Evolutionary conservation across 2,329 filamentous ascomycete species (phyloP), one percentile per base, ranked within the genome.

Genomic region (Cladorrhinum sp.): DNA sequence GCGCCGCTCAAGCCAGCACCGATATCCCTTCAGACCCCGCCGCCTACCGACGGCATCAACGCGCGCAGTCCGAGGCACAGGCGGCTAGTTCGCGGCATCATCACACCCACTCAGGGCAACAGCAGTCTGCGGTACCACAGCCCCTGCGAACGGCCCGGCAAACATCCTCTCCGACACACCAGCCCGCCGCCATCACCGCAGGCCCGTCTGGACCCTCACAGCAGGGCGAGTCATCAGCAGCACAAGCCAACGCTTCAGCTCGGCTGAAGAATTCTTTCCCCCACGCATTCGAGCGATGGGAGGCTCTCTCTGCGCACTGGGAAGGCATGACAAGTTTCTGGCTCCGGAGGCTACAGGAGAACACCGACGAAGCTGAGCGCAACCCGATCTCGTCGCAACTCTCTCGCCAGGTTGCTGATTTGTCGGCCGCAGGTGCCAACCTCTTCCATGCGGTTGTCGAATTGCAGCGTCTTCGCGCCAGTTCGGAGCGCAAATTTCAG

Each of bases 381-480:
- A 91, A 96, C 67, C 91, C 94, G 0, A 78, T 98, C 24, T 92
- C 89, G 52, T 87, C 93, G 62, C 93, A 97, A 71, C 85, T 98
- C 70, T 91, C 92, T 10, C 88, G 95, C 30, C 95, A 99, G 73
- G 94, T 99, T 57, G 96, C 92, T 0, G 95, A 99, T 73, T 82
- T 99, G n/a, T 97, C 95, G 24, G 95, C 95, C 7, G 95, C 95
- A 0, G 95, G 95, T 12, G 95, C 95, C 4, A 99, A 99, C 68
- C 81, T 99, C 0, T 99, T 99, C 74, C 95, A 99, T 73, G 95
- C 95, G 9, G 93, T 99, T 0, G 95, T 99, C 2, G 95, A 99
- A 75, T 80, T 99, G 51, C 95, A 99, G 74, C 88, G 95, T 28
- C 81, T 99, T 24, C 89, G 95, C 49, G 95, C 95, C 39, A 96